Evolutionary conservation across 345 rosid genomes (phyloP).

Genomic region (Hypericum perforatum): DNA sequence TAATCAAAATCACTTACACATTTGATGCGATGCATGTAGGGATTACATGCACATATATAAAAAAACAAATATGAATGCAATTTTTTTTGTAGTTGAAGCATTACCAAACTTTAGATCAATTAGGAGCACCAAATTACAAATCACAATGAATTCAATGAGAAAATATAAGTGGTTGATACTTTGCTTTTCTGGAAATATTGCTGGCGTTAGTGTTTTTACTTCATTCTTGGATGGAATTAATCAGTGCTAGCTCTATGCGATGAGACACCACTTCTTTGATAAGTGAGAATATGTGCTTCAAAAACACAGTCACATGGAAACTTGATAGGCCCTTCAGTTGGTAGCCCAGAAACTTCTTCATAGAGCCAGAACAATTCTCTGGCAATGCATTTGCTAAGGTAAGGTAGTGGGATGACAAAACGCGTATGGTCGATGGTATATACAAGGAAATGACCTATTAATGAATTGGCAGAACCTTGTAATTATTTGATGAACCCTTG

Average conservation of each 20-base stretch:
- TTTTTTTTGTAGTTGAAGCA: too few relatives aligned
- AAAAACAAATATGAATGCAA: too few relatives aligned
- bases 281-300: conserved; percentile 18
- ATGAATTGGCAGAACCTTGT: too few relatives aligned
- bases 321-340: conserved; percentile 18
- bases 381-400: conserved; percentile 15
- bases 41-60: too few relatives aligned
- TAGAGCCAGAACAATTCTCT: conserved; percentile 18
- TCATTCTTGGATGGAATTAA: conserved; percentile 1
- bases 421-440: conserved; percentile 22
- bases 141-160: too few relatives aligned
- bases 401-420: conserved; percentile 20
- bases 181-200: background rate
- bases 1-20: too few relatives aligned
- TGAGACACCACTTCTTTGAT: background rate
- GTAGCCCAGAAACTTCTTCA: conserved; percentile 31
- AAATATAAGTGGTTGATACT: conserved; percentile 6
- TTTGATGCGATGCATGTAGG: too few relatives aligned
- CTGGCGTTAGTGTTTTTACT: background rate
- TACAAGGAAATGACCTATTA: conserved; percentile 22
- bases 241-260: background rate
- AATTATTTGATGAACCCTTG: too few relatives aligned
- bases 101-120: too few relatives aligned
- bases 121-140: too few relatives aligned
- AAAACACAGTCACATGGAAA: conserved; percentile 25